Base-by-base conservation (phyloP, 345 rosid genomes). In the Turritis glabra region DNA sequence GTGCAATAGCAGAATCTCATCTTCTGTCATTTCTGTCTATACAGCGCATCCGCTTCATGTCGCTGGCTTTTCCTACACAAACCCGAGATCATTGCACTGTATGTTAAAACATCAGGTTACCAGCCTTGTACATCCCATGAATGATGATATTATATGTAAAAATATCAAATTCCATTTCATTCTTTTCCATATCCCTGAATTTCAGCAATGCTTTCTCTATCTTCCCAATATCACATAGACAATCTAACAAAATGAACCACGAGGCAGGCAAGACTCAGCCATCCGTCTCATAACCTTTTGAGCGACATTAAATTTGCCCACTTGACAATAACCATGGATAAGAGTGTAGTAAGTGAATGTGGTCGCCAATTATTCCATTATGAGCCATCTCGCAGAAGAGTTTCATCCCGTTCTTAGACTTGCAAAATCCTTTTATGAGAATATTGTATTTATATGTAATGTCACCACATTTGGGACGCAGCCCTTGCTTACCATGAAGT, bases 81-180 rank as follows among this genome's bases (percentile, higher is more conserved):
- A n/a, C n/a, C n/a, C n/a, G n/a, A n/a, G n/a, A n/a, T n/a, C n/a
- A n/a, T n/a, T n/a, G n/a, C n/a, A n/a, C 0, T 56, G 15, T 9
- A 73, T 11, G 69, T 73, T 10, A 40, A 14, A 18, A 64, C 76
- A 26, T 78, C 52, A 7, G 83, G 83, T 27, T 64, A 15, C 29
- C 55, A 11, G 21, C 74, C 37, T 38, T 74, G 50, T 79, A 75
- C 80, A 82, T 13, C 48, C 85, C 80, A 72, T 77, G 25, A 7
- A 84, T 77, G 17, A 82, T 54, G 23, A 69, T 54, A 61, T 23
- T 77, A 35, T 56, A 55, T n/a, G 38, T 11, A 35, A 5, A 0
- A 3, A 1, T 38, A 38, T 38, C n/a, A 13, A 38, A 4, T 2
- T 3, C 43, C 43, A 38, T 38, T 3, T 4, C 3, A 38, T 12